A percentile compares a stretch with the other conserved stretches of the same genome.
Evolutionary conservation across 176 grass and related monocot species (phyloP).

Genomic region (Oryza longistaminata): DNA sequence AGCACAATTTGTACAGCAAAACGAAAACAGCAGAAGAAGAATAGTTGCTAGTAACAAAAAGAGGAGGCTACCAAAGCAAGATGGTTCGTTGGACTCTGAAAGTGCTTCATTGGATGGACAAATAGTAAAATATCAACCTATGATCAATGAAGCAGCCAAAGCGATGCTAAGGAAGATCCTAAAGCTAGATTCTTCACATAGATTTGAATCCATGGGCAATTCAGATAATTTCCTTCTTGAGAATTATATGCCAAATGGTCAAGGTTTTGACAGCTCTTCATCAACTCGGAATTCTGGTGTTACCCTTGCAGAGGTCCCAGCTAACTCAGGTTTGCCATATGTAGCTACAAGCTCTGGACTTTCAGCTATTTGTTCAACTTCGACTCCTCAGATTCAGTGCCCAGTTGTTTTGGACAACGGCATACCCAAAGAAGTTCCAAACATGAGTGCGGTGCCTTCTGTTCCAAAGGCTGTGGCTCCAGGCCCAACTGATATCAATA

Average conservation of each 20-base stretch:
- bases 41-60: constrained; percentile 73
- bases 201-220: constrained; percentile 47
- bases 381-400: constrained; percentile 50
- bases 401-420: constrained; percentile 39
- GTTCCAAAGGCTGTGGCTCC: constrained; percentile 48
- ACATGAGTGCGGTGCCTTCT: constrained; percentile 41
- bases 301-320: constrained; percentile 69
- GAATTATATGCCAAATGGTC: constrained; percentile 51
- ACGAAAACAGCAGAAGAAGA: constrained; percentile 72
- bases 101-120: constrained; percentile 64
- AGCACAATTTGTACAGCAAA: constrained; percentile 86
- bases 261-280: constrained; percentile 55
- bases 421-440: constrained; percentile 37
- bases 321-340: constrained; percentile 52
- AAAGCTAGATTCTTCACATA: constrained; percentile 61
- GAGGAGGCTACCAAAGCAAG: constrained; percentile 77
- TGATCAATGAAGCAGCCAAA: constrained; percentile 95
- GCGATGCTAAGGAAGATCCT: constrained; percentile 91
- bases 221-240: constrained; percentile 58
- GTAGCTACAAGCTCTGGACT: constrained; percentile 55
- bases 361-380: constrained; percentile 61
- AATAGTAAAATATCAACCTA: constrained; percentile 88
- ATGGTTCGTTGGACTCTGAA: constrained; percentile 44
- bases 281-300: constrained; percentile 73
- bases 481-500: constrained; percentile 37